Percentiles rank a stretch among this genome's conserved stretches.
Evolutionary conservation across 1,284 basidiomycete species (phyloP).

Genomic region (Ceratobasidium sp.): DNA sequence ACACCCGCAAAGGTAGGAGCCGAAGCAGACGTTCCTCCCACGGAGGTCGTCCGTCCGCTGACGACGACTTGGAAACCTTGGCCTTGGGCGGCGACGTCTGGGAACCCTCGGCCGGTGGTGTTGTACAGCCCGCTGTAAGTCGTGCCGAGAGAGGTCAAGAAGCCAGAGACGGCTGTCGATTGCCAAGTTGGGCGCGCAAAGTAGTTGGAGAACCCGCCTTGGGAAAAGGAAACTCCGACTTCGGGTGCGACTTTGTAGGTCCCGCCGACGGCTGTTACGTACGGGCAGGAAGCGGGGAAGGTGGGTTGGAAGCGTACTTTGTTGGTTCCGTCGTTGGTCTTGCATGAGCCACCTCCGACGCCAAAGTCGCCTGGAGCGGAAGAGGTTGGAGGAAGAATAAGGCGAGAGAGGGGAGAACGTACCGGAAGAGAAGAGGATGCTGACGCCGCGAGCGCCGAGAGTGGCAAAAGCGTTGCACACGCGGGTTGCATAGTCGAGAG

Average conservation of each 20-base stretch:
- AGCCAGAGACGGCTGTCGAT: slow-evolving; percentile 54
- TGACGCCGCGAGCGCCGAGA: slow-evolving; percentile 72
- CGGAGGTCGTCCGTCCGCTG: too few relatives aligned
- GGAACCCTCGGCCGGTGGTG: slow-evolving; percentile 60
- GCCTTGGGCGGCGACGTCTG: slow-evolving; percentile 75
- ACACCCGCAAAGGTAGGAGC: slow-evolving; percentile 60
- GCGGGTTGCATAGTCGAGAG: slow-evolving; percentile 67
- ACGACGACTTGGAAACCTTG: slow-evolving; percentile 42
- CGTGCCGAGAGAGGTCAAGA: slow-evolving; percentile 59
- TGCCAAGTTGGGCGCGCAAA: slow-evolving; percentile 73
- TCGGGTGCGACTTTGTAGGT: slow-evolving; percentile 61
- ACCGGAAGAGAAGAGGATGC: slow-evolving; percentile 74
- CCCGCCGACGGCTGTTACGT: slow-evolving; percentile 67
- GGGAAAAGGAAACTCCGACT: slow-evolving; percentile 72
- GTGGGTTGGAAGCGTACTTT: slow-evolving; percentile 71
- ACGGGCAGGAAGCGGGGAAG: slow-evolving; percentile 77
- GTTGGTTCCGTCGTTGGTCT: slow-evolving; percentile 61
- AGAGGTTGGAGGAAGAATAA: slow-evolving; percentile 63
- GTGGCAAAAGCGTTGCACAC: slow-evolving; percentile 74
- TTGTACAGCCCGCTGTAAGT: slow-evolving; percentile 51
- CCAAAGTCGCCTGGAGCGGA: slow-evolving; percentile 58
- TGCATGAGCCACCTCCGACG: slow-evolving; percentile 73
- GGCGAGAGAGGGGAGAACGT: background rate
- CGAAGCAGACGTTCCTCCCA: slow-evolving; percentile 59
- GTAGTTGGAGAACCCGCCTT: slow-evolving; percentile 76